phyloP scores from a whole-genome alignment of 2,329 filamentous ascomycete species.

The Penicillium sp. region DNA sequence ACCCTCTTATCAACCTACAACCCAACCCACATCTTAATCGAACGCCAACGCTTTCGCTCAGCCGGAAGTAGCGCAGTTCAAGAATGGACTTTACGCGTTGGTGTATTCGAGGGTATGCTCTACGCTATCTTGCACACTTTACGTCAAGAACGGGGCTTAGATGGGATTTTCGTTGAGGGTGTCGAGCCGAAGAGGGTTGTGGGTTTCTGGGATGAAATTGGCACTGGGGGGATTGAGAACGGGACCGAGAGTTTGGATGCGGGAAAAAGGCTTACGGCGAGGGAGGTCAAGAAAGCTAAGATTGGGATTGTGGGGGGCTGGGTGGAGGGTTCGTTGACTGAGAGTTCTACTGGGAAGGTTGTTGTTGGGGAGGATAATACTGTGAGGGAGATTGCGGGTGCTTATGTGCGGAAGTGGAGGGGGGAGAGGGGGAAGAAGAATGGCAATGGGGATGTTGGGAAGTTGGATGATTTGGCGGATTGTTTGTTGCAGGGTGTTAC shows the following conservation, averaged over 20 bases:
- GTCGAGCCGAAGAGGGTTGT: constrained; percentile 58
- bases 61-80: constrained; percentile 65
- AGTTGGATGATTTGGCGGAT: constrained; percentile 81
- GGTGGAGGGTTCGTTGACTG: constrained; percentile 7
- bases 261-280: constrained; percentile 9
- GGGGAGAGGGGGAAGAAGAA: constrained; percentile 16
- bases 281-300: constrained; percentile 54
- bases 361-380: constrained; percentile 15
- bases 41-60: constrained; percentile 65
- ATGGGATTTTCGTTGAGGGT: constrained; percentile 45
- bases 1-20: constrained; percentile 51
- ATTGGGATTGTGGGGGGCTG: constrained; percentile 63
- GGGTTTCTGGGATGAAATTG: constrained; percentile 54
- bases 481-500: constrained; percentile 75
- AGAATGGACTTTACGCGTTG: constrained; percentile 82
- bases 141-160: constrained; percentile 39
- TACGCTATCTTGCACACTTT: constrained; percentile 68
- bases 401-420: constrained; percentile 34
- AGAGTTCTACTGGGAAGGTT: constrained; percentile 2
- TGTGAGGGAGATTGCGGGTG: constrained; percentile 24
- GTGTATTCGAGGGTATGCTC: constrained; percentile 79
- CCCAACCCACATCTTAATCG: constrained; percentile 72
- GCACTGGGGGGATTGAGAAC: not conserved
- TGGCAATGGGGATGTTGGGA: constrained; percentile 41
- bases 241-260: not conserved